phyloP scores from a whole-genome alignment of 1,284 basidiomycete species.

The Cutaneotrichosporon cavernicola region DNA sequence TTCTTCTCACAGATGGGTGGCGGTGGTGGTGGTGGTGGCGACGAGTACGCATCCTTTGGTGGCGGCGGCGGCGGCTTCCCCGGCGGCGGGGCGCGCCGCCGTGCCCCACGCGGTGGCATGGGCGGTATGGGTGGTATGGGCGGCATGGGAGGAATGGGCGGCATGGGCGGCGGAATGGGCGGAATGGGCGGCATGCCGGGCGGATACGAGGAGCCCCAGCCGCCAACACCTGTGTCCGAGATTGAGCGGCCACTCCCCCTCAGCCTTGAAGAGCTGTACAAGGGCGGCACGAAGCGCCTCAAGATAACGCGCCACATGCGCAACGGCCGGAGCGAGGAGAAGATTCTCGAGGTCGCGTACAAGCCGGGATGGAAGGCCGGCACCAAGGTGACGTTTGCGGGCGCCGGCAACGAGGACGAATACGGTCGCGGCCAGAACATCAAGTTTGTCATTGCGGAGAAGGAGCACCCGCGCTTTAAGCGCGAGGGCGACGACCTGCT shows the following conservation, averaged over 20 bases:
- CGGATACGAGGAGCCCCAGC: constrained; percentile 41
- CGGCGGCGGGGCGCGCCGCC: constrained; percentile 28
- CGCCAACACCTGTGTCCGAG: constrained; percentile 59
- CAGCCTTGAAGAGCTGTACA: constrained; percentile 86
- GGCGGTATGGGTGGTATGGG: constrained; percentile 49
- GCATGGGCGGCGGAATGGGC: constrained; percentile 37
- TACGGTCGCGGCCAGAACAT: constrained; percentile 71
- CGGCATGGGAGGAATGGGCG: constrained; percentile 57
- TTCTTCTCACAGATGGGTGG: constrained; percentile 60
- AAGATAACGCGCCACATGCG: constrained; percentile 77
- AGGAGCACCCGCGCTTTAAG: constrained; percentile 70
- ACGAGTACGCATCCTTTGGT: constrained; percentile 37
- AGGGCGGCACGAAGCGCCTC: constrained; percentile 81
- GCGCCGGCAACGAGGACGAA: constrained; percentile 77
- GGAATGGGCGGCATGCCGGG: constrained; percentile 56
- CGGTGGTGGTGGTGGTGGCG: constrained; percentile 42
- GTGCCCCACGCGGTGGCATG: constrained; percentile 35
- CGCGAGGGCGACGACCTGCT: constrained; percentile 79
- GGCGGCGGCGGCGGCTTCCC: constrained; percentile 33
- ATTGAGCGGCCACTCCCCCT: constrained; percentile 81
- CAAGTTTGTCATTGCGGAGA: constrained; percentile 88
- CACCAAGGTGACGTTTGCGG: constrained; percentile 85
- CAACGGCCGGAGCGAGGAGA: constrained; percentile 77
- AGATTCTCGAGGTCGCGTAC: constrained; percentile 84
- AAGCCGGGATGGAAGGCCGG: constrained; percentile 69